These are phyloP conservation scores for Priceomyces carsonii DNA, from an alignment of 805 yeast species.

Conservation along the genomic window DNA sequence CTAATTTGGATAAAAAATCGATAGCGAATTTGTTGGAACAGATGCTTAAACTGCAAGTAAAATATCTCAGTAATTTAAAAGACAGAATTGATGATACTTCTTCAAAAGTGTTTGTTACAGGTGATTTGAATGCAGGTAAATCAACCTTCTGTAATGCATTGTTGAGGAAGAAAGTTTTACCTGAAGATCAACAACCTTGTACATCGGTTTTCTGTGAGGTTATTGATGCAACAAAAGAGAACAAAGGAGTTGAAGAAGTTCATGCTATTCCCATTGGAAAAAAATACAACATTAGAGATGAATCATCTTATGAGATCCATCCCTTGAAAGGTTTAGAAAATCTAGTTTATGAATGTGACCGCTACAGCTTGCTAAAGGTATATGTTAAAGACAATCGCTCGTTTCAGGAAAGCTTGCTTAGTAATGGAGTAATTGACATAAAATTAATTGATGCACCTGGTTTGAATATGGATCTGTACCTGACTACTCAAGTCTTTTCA, in stretches of 20 bases:
- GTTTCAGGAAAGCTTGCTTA: constrained; percentile 65
- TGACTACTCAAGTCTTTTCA: constrained; percentile 92
- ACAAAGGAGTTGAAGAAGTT: constrained; percentile 79
- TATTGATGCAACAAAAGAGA: constrained; percentile 70
- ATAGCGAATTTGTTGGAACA: constrained; percentile 69
- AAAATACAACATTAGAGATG: constrained; percentile 55
- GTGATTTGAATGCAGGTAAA: constrained; percentile 95
- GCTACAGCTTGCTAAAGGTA: constrained; percentile 71
- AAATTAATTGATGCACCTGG: constrained; percentile 97
- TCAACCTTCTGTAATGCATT: constrained; percentile 94
- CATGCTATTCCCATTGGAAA: constrained; percentile 77
- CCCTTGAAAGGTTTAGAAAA: constrained; percentile 58
- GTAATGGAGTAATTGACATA: constrained; percentile 91
- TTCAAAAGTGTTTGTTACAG: constrained; percentile 93
- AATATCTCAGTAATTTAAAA: constrained; percentile 68
- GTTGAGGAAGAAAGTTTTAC: constrained; percentile 72
- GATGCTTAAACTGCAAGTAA: constrained; percentile 61
- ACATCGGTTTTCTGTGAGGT: constrained; percentile 96
- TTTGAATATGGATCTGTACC: constrained; percentile 85
- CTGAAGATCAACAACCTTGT: constrained; percentile 98
- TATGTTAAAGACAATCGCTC: constrained; percentile 79
- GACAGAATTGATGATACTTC: constrained; percentile 88
- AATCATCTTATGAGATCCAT: constrained; percentile 61
- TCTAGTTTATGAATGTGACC: constrained; percentile 73
- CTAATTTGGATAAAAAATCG: constrained; percentile 64